Base-by-base conservation (phyloP, 768 basidiomycete genomes). In the Boletus eberwhitei region DNA sequence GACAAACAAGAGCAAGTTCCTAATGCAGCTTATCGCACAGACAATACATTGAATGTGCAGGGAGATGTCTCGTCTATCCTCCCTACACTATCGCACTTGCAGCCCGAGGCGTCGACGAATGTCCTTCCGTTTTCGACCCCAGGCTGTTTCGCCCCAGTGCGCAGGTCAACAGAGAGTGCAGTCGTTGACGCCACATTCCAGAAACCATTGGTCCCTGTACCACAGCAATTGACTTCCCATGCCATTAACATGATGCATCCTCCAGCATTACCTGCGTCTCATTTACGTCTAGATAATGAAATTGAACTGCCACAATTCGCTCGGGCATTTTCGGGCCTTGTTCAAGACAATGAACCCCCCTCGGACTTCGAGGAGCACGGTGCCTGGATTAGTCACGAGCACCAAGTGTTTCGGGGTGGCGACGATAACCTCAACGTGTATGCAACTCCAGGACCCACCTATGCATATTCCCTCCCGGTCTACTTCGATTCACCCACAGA, bases 401-500 rank as follows among this genome's bases (percentile, higher is more conserved):
- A 47, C 19, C 58, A 40, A 44, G 24, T 35, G 19, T 52, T 46
- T 50, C 43, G 34, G 42, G 46, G 38, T 13, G 50, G 32, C 22
- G n/a, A 53, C 31, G 45, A 54, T 40, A 44, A 22, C 19, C 17
- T 53, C 46, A 60, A 59, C 54, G 48, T 68, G 47, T 83, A 75
- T 59, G 67, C 73, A n/a, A 79, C 78, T 45, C 83, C 84, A 36
- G 80, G 81, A 24, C 80, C 81, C 36, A 71, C 60, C 47, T 63
- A 59, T 63, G 40, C 62, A 40, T 59, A 55, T 39, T 69, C 71
- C 44, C 70, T 58, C 22, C 65, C 73, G 7, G 63, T 80, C 34
- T 79, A 81, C 66, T 80, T 80, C 59, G 79, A 82, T 62, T 79
- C 78, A 2, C 79, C 79, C 2, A 71, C 73, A 31, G 79, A 82